Evolutionary conservation across 1,284 basidiomycete genomes (phyloP), one percentile per base, ranked within the genome.

Genomic region (Farysia itapuensis): DNA sequence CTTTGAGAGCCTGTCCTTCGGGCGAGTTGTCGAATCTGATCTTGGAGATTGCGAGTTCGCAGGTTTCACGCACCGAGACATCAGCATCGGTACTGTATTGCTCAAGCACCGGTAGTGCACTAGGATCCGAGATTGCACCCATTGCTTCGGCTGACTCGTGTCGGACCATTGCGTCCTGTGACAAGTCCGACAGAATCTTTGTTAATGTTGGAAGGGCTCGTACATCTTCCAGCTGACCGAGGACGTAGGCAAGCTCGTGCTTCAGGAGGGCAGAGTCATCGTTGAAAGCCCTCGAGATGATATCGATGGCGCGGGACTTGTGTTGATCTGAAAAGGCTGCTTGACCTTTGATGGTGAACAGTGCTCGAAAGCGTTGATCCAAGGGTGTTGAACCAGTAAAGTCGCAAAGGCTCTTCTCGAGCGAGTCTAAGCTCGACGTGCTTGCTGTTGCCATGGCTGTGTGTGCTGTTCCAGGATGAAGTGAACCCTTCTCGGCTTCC

Each of bases 71-170:
- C 1, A 99, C 91, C 31, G 85, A 85, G 29, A 87, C 82, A 56
- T 90, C 84, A 4, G 83, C 74, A 79, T 94, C 89, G 51, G 81
- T 77, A 22, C 88, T 77, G 79, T 87, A 93, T 74, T 87, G 81
- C 51, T 82, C 79, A 31, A 99, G 81, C 23, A 92, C 76, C 2
- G 86, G 83, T 15, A 94, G 77, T 5, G 89, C 88, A 0, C 79
- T 69, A 3, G 81, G 75, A 16, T 84, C 81, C 7, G 88, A 90
- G 42, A 98, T 90, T 2, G 95, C 95, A 32, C 94, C 95, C 81
- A 99, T 87, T 3, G 95, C 94, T 80, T 99, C 95, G 15, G 95
- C 95, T 19, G 95, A 93, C 82, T 99, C 94, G 80, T 99, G 94
- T 43, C 94, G 82, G 47, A 98, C 95, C 95, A 99, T 99, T 1